phyloP scores from a whole-genome alignment of 257 asterid species.

The Nicotiana tabacum region DNA sequence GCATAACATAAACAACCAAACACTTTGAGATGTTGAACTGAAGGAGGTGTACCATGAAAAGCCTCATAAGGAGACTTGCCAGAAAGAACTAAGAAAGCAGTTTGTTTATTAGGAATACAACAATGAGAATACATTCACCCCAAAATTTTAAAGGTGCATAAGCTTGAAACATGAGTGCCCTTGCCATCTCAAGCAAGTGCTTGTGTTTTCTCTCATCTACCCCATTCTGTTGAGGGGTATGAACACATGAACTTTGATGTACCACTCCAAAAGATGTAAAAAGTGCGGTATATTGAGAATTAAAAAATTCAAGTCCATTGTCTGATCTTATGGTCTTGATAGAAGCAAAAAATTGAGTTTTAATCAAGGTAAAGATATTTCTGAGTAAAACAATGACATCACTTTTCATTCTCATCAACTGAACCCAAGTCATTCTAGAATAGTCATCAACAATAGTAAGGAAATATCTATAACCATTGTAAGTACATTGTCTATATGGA shows the following conservation, averaged over 20 bases:
- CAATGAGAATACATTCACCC: neutral
- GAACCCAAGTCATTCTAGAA: neutral
- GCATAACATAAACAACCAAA: neutral
- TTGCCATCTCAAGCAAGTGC: neutral
- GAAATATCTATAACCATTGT: neutral
- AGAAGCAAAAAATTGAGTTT: neutral
- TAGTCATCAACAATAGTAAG: neutral
- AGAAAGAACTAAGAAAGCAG: accelerated
- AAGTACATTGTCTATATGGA: neutral
- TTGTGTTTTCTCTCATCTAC: neutral
- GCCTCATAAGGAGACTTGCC: neutral
- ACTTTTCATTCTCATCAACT: neutral
- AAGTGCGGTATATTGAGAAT: neutral
- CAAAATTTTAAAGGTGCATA: neutral
- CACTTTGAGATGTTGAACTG: neutral
- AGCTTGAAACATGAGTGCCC: neutral
- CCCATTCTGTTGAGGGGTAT: neutral
- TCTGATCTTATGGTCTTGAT: neutral
- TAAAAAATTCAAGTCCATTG: neutral
- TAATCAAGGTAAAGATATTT: neutral
- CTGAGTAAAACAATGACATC: neutral
- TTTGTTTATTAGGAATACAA: neutral
- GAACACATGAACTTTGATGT: neutral
- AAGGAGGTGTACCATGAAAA: neutral
- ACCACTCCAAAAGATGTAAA: neutral